phyloP scores from a whole-genome alignment of 2,329 filamentous ascomycete species.

The Gremmenia infestans region DNA sequence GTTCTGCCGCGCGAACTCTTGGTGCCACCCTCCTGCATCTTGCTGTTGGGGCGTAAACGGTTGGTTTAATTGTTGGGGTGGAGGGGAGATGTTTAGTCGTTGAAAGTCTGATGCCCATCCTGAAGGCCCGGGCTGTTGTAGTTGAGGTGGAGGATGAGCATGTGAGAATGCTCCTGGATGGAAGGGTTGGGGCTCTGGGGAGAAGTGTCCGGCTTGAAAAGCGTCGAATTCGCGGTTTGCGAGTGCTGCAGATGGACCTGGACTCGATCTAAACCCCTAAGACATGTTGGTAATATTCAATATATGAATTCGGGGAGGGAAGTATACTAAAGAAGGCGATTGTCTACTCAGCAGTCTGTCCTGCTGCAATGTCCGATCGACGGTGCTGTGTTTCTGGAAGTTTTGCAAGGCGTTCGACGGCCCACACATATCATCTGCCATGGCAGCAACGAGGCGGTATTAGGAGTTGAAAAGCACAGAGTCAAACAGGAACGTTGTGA shows the following conservation, averaged over 20 bases:
- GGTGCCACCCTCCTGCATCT: slow-evolving; percentile 45
- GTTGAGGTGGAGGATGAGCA: slow-evolving; percentile 7
- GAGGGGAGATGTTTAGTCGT: slow-evolving; percentile 39
- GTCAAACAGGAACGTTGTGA: background rate
- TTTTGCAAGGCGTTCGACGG: slow-evolving; percentile 68
- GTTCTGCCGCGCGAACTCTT: slow-evolving; percentile 47
- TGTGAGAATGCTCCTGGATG: slow-evolving; percentile 15
- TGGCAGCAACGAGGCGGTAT: slow-evolving; percentile 31
- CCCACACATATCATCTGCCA: slow-evolving; percentile 65
- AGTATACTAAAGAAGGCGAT: slow-evolving; percentile 48
- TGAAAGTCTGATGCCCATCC: slow-evolving; percentile 40
- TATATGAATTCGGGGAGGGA: slow-evolving; percentile 1
- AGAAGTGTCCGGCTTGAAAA: slow-evolving; percentile 52
- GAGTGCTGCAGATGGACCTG: slow-evolving; percentile 46
- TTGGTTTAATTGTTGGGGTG: slow-evolving; percentile 31
- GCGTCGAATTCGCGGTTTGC: slow-evolving; percentile 65
- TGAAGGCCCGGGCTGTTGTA: slow-evolving; percentile 17
- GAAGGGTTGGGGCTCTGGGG: slow-evolving; percentile 30
- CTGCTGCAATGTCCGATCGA: slow-evolving; percentile 66
- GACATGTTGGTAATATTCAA: slow-evolving; percentile 13
- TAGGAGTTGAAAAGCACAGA: background rate
- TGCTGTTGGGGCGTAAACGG: slow-evolving; percentile 17
- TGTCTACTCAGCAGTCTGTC: slow-evolving; percentile 56
- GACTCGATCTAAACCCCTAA: slow-evolving; percentile 57
- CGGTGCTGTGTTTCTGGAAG: slow-evolving; percentile 63